Evolutionary conservation across 495 filamentous ascomycete genomes (phyloP).

Genomic region (Daldinia loculata): DNA sequence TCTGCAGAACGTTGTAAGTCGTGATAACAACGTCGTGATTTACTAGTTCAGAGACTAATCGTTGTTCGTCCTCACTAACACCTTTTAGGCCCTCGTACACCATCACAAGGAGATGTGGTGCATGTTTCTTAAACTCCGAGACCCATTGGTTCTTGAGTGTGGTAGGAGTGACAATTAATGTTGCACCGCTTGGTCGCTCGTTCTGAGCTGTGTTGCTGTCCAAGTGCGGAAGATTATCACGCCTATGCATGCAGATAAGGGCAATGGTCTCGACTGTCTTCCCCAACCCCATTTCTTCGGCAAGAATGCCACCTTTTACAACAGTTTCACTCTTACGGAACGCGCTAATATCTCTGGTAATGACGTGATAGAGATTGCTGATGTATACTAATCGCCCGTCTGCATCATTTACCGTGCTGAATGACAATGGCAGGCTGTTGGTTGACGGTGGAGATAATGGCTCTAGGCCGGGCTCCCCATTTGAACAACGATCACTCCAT

Average conservation of each 20-base stretch:
- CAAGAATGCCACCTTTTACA: slow-evolving; percentile 74
- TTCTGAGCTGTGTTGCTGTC: slow-evolving; percentile 43
- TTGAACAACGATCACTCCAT: slow-evolving; percentile 35
- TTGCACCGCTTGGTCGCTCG: slow-evolving; percentile 66
- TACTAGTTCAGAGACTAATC: slow-evolving; percentile 60
- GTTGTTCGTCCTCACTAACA: slow-evolving; percentile 42
- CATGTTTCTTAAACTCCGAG: slow-evolving; percentile 75
- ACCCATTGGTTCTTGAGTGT: slow-evolving; percentile 89
- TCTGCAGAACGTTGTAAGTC: slow-evolving; percentile 79
- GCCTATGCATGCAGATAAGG: slow-evolving; percentile 71
- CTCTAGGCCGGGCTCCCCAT: slow-evolving; percentile 29
- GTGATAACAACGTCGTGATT: slow-evolving; percentile 84
- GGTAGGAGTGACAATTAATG: slow-evolving; percentile 86
- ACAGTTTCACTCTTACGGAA: slow-evolving; percentile 54
- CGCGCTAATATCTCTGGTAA: slow-evolving; percentile 60
- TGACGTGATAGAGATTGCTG: slow-evolving; percentile 71
- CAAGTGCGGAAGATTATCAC: slow-evolving; percentile 25
- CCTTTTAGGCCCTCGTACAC: slow-evolving; percentile 59
- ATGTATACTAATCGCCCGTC: slow-evolving; percentile 47
- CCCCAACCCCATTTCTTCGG: slow-evolving; percentile 96
- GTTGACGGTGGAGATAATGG: slow-evolving; percentile 23
- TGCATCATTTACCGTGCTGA: slow-evolving; percentile 41
- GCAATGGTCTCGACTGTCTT: slow-evolving; percentile 92
- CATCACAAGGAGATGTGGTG: slow-evolving; percentile 50
- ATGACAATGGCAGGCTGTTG: slow-evolving; percentile 37